Conservation (phyloP, 805 yeast species). For the Wickerhamomyces rabaulensis region DNA sequence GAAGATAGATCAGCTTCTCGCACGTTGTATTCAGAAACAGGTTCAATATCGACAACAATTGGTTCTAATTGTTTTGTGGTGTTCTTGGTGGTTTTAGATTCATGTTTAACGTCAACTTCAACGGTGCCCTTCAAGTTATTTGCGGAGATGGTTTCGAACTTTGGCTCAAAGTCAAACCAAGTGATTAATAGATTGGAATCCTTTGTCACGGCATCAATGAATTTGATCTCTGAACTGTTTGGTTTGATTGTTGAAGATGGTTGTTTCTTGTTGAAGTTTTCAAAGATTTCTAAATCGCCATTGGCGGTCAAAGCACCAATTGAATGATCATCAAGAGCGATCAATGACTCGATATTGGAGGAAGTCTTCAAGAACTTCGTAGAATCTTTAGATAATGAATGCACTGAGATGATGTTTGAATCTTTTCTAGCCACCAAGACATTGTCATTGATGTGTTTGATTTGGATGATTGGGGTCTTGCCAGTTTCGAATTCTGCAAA, state of each 20-base stretch:
- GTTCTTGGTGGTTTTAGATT: background rate
- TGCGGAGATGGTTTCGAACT: constrained; percentile 25
- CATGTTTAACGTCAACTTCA: constrained; percentile 23
- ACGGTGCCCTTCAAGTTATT: constrained; percentile 11
- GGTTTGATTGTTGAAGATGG: constrained; percentile 15
- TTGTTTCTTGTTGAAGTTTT: background rate
- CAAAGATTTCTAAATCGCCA: background rate
- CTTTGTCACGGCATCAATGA: constrained; percentile 19
- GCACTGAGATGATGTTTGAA: background rate
- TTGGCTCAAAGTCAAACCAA: constrained; percentile 36
- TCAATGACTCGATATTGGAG: background rate
- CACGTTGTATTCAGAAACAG: constrained; percentile 23
- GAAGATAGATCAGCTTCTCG: constrained; percentile 18
- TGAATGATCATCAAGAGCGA: background rate
- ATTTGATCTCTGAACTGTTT: constrained; percentile 22
- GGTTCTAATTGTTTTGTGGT: constrained; percentile 20
- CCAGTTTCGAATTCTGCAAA: background rate
- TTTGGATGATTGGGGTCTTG: background rate
- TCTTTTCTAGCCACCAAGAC: background rate
- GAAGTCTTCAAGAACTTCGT: background rate
- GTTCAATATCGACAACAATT: constrained; percentile 22
- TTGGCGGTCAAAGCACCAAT: background rate
- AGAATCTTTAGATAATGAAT: background rate
- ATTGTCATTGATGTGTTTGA: background rate
- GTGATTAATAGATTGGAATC: constrained; percentile 24